Evolutionary conservation across 495 filamentous ascomycete genomes (phyloP).

Genomic region (Aspergillus saccharolyticus): DNA sequence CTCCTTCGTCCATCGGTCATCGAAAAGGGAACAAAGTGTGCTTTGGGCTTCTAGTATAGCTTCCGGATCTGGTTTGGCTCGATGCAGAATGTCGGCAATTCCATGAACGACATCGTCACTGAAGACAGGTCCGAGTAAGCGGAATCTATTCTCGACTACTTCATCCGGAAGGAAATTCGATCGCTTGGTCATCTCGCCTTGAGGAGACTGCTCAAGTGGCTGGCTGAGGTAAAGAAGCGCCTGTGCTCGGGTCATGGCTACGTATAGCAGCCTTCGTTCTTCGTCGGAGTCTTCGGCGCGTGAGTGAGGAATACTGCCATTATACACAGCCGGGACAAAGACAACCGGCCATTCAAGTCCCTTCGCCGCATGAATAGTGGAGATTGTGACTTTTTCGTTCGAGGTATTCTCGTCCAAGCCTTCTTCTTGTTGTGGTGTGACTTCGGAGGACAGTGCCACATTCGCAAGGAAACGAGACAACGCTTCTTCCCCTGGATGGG

Average conservation of each 20-base stretch:
- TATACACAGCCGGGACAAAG: slow-evolving; percentile 87
- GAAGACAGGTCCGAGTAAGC: slow-evolving; percentile 54
- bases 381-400: slow-evolving; percentile 75
- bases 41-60: slow-evolving; percentile 44
- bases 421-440: slow-evolving; percentile 46
- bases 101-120: slow-evolving; percentile 48
- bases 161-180: slow-evolving; percentile 58
- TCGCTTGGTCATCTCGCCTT: slow-evolving; percentile 54
- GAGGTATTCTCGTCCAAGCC: slow-evolving; percentile 47
- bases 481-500: slow-evolving; percentile 53
- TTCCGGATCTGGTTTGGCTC: slow-evolving; percentile 45
- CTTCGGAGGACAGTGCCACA: slow-evolving; percentile 77
- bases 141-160: slow-evolving; percentile 45
- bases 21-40: slow-evolving; percentile 48
- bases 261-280: slow-evolving; percentile 86
- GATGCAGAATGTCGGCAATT: slow-evolving; percentile 59
- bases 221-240: slow-evolving; percentile 86
- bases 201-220: slow-evolving; percentile 59
- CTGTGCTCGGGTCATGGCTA: slow-evolving; percentile 96
- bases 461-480: slow-evolving; percentile 85
- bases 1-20: slow-evolving; percentile 59
- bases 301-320: slow-evolving; percentile 92
- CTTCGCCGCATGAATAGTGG: slow-evolving; percentile 95
- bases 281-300: slow-evolving; percentile 86
- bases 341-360: slow-evolving; percentile 97